Conservation (phyloP, 495 filamentous ascomycete genomes). For the Monascus purpureus region DNA sequence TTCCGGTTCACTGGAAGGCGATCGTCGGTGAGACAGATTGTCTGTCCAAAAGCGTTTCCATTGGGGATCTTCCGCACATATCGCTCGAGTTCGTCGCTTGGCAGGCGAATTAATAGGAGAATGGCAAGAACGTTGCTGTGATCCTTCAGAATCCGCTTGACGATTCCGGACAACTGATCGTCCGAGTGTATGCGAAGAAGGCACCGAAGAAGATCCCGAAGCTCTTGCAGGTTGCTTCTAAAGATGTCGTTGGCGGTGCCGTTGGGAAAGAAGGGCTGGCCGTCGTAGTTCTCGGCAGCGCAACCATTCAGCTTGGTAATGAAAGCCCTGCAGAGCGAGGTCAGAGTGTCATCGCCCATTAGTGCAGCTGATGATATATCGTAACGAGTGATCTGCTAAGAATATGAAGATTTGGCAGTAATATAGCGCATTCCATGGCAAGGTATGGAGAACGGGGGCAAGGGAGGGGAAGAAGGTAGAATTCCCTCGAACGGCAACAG, state of each 20-base stretch:
- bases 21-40: neutral
- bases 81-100: neutral
- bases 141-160: neutral
- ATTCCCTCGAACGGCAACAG: too few relatives aligned
- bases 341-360: neutral
- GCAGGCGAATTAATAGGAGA: neutral
- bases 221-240: neutral
- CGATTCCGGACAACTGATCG: neutral
- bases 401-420: too few relatives aligned
- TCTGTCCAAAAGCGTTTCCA: neutral
- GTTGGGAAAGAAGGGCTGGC: neutral
- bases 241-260: neutral
- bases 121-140: neutral
- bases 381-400: too few relatives aligned
- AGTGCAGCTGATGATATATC: too few relatives aligned
- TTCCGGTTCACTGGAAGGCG: slow-evolving; percentile 3
- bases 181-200: neutral
- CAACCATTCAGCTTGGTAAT: neutral
- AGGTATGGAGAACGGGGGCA: too few relatives aligned
- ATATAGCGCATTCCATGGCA: too few relatives aligned
- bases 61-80: neutral
- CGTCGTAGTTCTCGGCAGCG: neutral
- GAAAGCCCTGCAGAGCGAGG: neutral
- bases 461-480: too few relatives aligned
- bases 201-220: neutral